Evolutionary conservation across 805 yeast genomes (phyloP).

Genomic region (Wickerhamomyces rabaulensis): DNA sequence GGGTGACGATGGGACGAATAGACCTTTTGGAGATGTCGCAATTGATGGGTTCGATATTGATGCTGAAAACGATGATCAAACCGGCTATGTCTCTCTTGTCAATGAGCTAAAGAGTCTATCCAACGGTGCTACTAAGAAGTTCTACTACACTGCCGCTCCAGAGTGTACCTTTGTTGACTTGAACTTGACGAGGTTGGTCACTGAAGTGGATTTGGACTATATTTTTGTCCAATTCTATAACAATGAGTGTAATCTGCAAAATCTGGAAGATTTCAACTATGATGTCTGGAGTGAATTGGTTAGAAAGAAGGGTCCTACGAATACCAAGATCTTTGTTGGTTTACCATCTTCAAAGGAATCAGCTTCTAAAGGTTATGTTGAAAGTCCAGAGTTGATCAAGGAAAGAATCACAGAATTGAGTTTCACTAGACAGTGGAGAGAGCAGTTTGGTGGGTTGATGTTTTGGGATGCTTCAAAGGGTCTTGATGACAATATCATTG

Average conservation of each 20-base stretch:
- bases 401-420: constrained; percentile 22
- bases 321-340: constrained; percentile 53
- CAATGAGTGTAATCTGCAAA: constrained; percentile 46
- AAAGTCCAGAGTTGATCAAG: constrained; percentile 31
- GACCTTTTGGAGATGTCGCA: constrained; percentile 65
- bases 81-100: constrained; percentile 66
- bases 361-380: constrained; percentile 54
- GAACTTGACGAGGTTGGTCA: constrained; percentile 41
- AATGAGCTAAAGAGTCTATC: constrained; percentile 37
- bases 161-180: constrained; percentile 74
- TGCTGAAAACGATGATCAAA: constrained; percentile 58
- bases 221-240: constrained; percentile 75
- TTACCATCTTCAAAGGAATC: constrained; percentile 49
- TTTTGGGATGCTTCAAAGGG: constrained; percentile 91
- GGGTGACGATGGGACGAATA: constrained; percentile 31
- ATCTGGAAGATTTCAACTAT: constrained; percentile 39
- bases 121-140: constrained; percentile 38
- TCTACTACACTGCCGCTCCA: constrained; percentile 71
- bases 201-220: constrained; percentile 53
- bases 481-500: constrained; percentile 33
- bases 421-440: neutral
- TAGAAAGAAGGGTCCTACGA: constrained; percentile 28
- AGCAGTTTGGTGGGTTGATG: constrained; percentile 76
- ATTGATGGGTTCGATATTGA: constrained; percentile 95
- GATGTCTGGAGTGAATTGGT: constrained; percentile 39